phyloP scores from a whole-genome alignment of 2,329 filamentous ascomycete species.

The Botrytis squamosa region DNA sequence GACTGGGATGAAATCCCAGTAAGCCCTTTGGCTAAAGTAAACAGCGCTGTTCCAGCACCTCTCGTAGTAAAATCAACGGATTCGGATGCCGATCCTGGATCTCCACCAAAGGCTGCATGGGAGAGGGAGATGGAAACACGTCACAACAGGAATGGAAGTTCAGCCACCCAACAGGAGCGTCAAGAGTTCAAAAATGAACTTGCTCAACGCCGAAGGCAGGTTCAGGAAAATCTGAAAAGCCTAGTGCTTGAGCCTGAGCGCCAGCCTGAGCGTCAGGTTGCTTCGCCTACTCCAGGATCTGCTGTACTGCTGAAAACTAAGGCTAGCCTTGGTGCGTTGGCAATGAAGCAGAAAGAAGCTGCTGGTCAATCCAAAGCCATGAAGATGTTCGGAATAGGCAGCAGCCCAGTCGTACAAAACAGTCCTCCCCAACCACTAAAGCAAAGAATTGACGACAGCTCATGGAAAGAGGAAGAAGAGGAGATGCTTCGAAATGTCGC shows the following conservation, averaged over 20 bases:
- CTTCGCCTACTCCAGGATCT: conserved; percentile 4
- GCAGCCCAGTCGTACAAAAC: conserved; percentile 40
- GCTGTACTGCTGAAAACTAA: conserved; percentile 58
- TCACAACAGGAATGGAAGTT: conserved; percentile 50
- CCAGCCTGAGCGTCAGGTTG: conserved; percentile 37
- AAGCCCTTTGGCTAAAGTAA: conserved; percentile 20
- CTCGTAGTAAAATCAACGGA: conserved; percentile 26
- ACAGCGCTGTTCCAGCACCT: conserved; percentile 25
- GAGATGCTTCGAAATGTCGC: conserved; percentile 28
- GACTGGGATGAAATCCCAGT: conserved; percentile 35
- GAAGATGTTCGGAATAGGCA: conserved; percentile 60
- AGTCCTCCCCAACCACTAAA: conserved; percentile 45
- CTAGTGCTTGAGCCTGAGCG: conserved; percentile 61
- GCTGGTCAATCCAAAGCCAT: conserved; percentile 50
- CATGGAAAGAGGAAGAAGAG: conserved; percentile 34
- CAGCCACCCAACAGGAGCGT: conserved; percentile 53
- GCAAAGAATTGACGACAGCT: conserved; percentile 32
- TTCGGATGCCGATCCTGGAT: conserved; percentile 21
- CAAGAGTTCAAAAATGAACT: conserved; percentile 74
- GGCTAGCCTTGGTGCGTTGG: conserved; percentile 65
- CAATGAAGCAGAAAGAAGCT: conserved; percentile 46
- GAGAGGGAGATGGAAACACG: conserved; percentile 35
- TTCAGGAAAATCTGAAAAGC: conserved; percentile 70
- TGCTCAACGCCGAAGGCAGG: conserved; percentile 66
- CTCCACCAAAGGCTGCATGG: conserved; percentile 30